These are phyloP conservation scores for Lophium mytilinum DNA, from an alignment of 495 filamentous ascomycete genomes.

Conservation along the genomic window DNA sequence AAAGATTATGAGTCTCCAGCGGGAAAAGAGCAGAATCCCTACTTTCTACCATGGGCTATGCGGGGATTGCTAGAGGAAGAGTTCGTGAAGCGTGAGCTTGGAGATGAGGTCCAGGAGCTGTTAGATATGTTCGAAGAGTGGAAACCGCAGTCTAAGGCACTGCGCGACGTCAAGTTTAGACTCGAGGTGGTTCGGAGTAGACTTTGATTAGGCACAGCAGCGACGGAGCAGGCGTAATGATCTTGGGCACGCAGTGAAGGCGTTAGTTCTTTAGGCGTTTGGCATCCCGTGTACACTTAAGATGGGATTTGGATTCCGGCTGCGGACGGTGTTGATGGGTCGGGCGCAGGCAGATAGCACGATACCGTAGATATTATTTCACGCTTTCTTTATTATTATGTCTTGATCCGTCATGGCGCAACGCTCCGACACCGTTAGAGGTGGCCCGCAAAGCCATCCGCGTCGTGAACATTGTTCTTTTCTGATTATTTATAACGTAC, in stretches of 20 bases:
- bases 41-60: conserved; percentile 89
- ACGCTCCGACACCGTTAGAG: no score
- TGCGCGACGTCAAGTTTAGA: conserved; percentile 94
- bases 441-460: no score
- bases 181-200: conserved; percentile 87
- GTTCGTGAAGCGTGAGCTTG: conserved; percentile 70
- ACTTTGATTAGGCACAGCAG: conserved; percentile 38
- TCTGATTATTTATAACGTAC: no score
- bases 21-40: conserved; percentile 57
- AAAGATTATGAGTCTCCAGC: conserved; percentile 21
- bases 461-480: no score
- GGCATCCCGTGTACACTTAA: not conserved
- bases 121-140: conserved; percentile 86
- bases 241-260: not conserved
- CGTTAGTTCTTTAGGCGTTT: not conserved
- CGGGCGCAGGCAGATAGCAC: not conserved
- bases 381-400: no score
- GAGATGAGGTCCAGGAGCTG: conserved; percentile 67
- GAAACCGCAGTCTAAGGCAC: conserved; percentile 78
- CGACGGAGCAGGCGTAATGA: not conserved
- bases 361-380: no score
- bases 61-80: conserved; percentile 88
- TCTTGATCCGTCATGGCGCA: no score
- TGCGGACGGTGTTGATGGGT: not conserved
- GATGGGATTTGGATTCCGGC: not conserved